Base-by-base conservation (phyloP, 202 grass and related monocot genomes). In the Musa balbisiana region DNA sequence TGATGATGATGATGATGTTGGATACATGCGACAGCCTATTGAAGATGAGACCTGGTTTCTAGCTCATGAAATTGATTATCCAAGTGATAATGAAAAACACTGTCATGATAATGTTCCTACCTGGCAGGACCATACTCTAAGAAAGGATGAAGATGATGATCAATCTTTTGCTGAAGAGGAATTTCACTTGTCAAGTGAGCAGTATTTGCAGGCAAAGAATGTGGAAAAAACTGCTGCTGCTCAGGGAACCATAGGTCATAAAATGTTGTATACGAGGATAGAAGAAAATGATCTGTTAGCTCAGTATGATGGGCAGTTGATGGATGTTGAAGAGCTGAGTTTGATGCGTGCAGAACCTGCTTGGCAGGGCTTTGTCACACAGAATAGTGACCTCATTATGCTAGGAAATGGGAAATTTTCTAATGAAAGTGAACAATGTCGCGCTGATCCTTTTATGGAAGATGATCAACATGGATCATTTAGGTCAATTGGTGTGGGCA, bases 41-140 rank as follows among this genome's bases (percentile, higher is more conserved):
- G 96, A 99, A 82, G 91, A 99, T 77, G 96, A 99, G 83, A 86
- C 89, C 52, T 95, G 96, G 95, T 99, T 99, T 86, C 75, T 99
- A 64, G 91, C 95, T 19, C 95, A 99, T 74, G 95, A 99, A 66
- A 95, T 99, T 82, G 95, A 99, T 64, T 99, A 99, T 87, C 91
- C 95, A 75, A 94, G 91, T 24, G 95, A 99, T 81, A 99, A 91
- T 59, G 95, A 99, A 84, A 99, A 90, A 80, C 83, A 83, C n/a
- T 85, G 78, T 25, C 85, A 85, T 66, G 76, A 83, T n/a, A 82
- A 75, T 78, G 83, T 82, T 23, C 53, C 81, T 83, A 85, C 89
- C 84, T 85, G 79, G 74, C 82, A 82, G 74, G 88, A 86, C 69
- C 83, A 33, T 26, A 25, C 43, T 74, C 83, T 85, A 67, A 76